Evolutionary conservation across 2,329 filamentous ascomycete genomes (phyloP), one percentile per base, ranked within the genome.

Genomic region (Aspergillus pseudoglaucus): DNA sequence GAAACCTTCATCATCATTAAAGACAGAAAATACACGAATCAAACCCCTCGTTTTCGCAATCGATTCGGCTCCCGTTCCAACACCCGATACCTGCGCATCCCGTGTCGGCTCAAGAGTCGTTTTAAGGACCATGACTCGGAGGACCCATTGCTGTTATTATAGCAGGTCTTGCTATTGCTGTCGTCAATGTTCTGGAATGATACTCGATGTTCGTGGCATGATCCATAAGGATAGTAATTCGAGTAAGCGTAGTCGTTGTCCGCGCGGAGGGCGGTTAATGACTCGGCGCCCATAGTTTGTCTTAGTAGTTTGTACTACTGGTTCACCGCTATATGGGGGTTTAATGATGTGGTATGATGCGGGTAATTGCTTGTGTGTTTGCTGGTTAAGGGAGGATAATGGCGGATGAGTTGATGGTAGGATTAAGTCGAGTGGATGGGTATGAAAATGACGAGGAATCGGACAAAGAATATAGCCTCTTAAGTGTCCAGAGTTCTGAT

Each of bases 21-120:
- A n/a, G 3, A 35, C 14, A n/a, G 14, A 35, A n/a, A 35, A 35
- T 9, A 17, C 33, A 35, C 8, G 6, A 35, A 39, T 39, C 37
- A 39, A 12, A 20, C n/a, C 5, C 30, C 15, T 37, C 60, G 58
- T 50, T 65, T 65, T 43, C 60, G 49, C 48, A 65, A 51, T 33
- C 61, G 55, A 44, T 62, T 63, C 42, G 61, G 59, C 47, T 65
- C 61, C 46, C 59, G 55, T 46, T 65, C 62, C 42, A 64, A 54
- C 39, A 61, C 54, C 20, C 59, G 56, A 57, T 65, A 65, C 37
- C 57, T 59, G 41, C 56, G 57, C 44, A 57, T 63, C 42, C 55
- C 53, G 42, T 57, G 56, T 17, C 61, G 56, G 30, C 54, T 53
- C 35, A 65, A 47, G 15, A 64, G 53, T 37, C 54, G 58, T 46